Conservation (phyloP, 1,284 basidiomycete species). For the Ganoderma multipileum region DNA sequence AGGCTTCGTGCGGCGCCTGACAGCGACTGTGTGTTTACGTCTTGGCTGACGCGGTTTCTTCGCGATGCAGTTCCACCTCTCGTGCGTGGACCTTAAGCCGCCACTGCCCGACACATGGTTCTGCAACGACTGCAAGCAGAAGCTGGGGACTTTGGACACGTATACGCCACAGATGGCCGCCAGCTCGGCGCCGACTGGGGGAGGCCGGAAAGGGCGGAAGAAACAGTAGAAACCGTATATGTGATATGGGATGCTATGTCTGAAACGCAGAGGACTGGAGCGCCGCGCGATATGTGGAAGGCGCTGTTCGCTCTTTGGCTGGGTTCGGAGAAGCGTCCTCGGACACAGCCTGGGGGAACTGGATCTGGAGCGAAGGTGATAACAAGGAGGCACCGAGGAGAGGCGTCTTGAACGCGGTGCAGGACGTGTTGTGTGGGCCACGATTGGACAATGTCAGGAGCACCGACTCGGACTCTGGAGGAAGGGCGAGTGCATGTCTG, state of each 20-base stretch:
- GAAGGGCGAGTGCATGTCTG: constrained; percentile 6
- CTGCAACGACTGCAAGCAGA: constrained; percentile 57
- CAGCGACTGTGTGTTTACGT: not conserved
- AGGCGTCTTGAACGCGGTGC: constrained; percentile 7
- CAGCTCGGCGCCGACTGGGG: constrained; percentile 20
- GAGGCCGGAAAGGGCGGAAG: constrained; percentile 42
- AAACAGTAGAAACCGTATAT: constrained; percentile 30
- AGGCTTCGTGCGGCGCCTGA: not conserved
- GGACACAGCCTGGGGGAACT: constrained; percentile 12
- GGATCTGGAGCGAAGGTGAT: constrained; percentile 10
- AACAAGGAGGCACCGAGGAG: constrained; percentile 6
- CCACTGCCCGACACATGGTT: constrained; percentile 69
- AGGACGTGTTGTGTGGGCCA: constrained; percentile 4
- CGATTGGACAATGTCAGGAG: constrained; percentile 20
- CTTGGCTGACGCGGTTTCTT: not conserved
- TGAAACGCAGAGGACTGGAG: not conserved
- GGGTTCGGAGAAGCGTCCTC: constrained; percentile 17
- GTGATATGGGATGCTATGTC: constrained; percentile 14
- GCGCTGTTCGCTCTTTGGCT: constrained; percentile 21
- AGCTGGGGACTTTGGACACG: constrained; percentile 26
- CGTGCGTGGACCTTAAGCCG: constrained; percentile 64
- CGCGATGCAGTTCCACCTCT: constrained; percentile 63
- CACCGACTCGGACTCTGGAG: constrained; percentile 13
- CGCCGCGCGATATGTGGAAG: constrained; percentile 8
- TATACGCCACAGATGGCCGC: constrained; percentile 26